Evolutionary conservation across 176 grass and related monocot genomes (phyloP).

Genomic region (Aegilops bicornis): DNA sequence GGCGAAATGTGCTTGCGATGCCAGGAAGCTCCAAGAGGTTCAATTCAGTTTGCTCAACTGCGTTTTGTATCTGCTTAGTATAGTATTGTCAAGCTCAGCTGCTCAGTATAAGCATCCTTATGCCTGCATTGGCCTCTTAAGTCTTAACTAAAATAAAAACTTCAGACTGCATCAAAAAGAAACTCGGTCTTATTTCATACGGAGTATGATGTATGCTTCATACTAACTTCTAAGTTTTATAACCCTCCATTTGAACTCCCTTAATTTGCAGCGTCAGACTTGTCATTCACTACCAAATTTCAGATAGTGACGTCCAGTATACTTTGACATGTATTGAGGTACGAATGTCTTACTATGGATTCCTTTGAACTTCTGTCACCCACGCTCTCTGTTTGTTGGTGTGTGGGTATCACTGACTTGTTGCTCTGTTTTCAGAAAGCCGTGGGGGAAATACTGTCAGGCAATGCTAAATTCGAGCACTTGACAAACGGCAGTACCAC

Average conservation of each 20-base stretch:
- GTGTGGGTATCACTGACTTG: not conserved
- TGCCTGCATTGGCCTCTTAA: not conserved
- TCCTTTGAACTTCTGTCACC: not conserved
- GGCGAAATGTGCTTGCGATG: conserved; percentile 77
- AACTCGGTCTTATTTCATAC: not conserved
- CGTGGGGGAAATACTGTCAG: conserved; percentile 53
- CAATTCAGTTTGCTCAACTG: not conserved
- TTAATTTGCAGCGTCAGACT: conserved; percentile 64
- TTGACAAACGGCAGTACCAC: conserved; percentile 33
- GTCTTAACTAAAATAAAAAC: not conserved
- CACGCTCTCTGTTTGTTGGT: not conserved
- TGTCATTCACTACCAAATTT: conserved; percentile 95
- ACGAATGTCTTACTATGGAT: not conserved
- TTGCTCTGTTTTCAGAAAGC: conserved; percentile 59
- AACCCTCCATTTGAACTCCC: not conserved
- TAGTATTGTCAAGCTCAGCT: not conserved
- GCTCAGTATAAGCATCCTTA: not conserved
- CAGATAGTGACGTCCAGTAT: conserved; percentile 76
- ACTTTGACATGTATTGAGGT: conserved; percentile 77
- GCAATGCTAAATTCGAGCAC: conserved; percentile 32
- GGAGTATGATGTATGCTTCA: not conserved
- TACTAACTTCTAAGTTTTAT: not conserved
- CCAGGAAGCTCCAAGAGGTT: conserved; percentile 69
- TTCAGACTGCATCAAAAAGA: not conserved
- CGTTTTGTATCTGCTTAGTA: not conserved